A percentile compares a stretch with the other conserved stretches of the same genome.
Conservation (phyloP, 345 rosid species). For the rapeseed (Brassica napus) region Da-Ae NC_063442.1:3918001-3918500, state of each 20-base stretch:
- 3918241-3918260: not conserved
- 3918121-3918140: conserved; percentile 52
- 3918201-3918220: not conserved
- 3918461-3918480: conserved; percentile 73
- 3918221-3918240: not conserved
- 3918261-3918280: conserved; percentile 66
- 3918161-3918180: conserved; percentile 53
- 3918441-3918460: conserved; percentile 53
- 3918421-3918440: conserved; percentile 54
- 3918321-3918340: conserved; percentile 69
- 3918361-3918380: conserved; percentile 51
- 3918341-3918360: conserved; percentile 47
- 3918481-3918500: conserved; percentile 60
- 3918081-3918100: not conserved
- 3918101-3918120: not conserved
- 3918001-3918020: conserved; percentile 75
- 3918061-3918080: not conserved
- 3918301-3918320: conserved; percentile 79
- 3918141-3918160: conserved; percentile 66
- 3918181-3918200: not conserved
- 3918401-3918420: conserved; percentile 59
- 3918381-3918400: conserved; percentile 50
- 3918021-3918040: conserved; percentile 75
- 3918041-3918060: conserved; percentile 30
- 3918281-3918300: conserved; percentile 99